Percentiles rank a stretch among this genome's conserved stretches.
These are phyloP conservation scores for Colletotrichum cereale DNA, from an alignment of 2,329 filamentous ascomycete genomes.

Conservation along the genomic window DNA sequence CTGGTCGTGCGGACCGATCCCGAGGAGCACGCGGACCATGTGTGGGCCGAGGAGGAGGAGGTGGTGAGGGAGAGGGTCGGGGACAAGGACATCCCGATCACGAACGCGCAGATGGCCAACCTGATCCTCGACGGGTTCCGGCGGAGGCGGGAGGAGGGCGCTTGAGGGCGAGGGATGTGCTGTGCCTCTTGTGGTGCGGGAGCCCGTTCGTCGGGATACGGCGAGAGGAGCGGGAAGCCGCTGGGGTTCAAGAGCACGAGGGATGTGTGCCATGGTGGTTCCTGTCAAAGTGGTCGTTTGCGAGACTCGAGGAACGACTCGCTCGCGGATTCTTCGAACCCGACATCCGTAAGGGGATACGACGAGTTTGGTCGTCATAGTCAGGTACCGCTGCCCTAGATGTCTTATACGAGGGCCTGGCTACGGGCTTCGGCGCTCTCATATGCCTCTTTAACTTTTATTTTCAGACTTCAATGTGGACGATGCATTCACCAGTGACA, in stretches of 20 bases:
- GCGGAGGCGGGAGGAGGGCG: constrained; percentile 41
- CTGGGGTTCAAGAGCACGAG: neutral
- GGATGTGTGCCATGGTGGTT: neutral
- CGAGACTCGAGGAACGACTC: neutral
- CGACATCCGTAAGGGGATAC: neutral
- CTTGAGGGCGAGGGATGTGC: neutral
- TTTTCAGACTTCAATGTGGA: neutral
- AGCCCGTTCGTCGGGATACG: too few species aligned
- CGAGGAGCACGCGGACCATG: constrained; percentile 55
- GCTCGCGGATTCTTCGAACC: neutral
- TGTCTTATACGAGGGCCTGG: neutral
- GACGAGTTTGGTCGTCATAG: neutral
- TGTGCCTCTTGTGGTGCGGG: too few species aligned
- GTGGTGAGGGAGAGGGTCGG: constrained; percentile 45
- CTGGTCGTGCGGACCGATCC: constrained; percentile 52
- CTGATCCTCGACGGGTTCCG: constrained; percentile 50
- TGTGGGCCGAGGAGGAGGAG: constrained; percentile 56
- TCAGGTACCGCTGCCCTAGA: neutral
- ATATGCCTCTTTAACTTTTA: neutral
- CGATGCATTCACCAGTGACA: neutral
- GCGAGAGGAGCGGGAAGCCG: too few species aligned
- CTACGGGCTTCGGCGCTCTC: neutral
- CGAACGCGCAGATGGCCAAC: constrained; percentile 45
- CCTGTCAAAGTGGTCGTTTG: neutral
- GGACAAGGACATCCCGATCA: constrained; percentile 47